These are phyloP conservation scores for Phytophthora nicotianae DNA, from an alignment of 352 stramenopile genomes.

Conservation along the genomic window DNA sequence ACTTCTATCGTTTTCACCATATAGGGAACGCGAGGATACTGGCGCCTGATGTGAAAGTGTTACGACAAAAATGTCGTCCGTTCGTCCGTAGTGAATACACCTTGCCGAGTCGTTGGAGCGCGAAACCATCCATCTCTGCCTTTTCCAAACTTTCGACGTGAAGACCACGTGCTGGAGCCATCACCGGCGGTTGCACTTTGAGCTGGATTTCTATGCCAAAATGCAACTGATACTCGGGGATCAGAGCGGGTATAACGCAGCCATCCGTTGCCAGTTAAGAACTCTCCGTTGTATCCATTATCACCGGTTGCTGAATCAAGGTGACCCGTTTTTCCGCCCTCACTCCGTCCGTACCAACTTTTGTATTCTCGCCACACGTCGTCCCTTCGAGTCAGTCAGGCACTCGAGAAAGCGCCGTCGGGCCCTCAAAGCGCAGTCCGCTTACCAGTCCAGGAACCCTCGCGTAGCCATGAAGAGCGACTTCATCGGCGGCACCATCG, in stretches of 20 bases:
- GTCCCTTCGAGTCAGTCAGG: constrained; percentile 31
- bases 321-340: constrained; percentile 22
- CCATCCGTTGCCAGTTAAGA: constrained; percentile 2
- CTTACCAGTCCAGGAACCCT: constrained; percentile 9
- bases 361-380: constrained; percentile 16
- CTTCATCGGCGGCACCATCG: constrained; percentile 75
- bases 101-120: not conserved
- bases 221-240: constrained; percentile 23
- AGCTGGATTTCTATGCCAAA: constrained; percentile 28
- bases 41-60: constrained; percentile 21
- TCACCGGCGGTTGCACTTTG: constrained; percentile 22
- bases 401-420: constrained; percentile 27
- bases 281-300: not conserved
- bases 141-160: constrained; percentile 21
- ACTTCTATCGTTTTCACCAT: not conserved
- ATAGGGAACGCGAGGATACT: constrained; percentile 9
- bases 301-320: constrained; percentile 1
- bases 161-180: constrained; percentile 13
- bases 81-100: constrained; percentile 7
- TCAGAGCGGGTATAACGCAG: constrained; percentile 11
- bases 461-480: constrained; percentile 34
- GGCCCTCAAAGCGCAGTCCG: not conserved
- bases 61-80: constrained; percentile 6
- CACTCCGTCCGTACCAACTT: not conserved
- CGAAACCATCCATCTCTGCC: not conserved